Conservation (phyloP, 2,329 filamentous ascomycete species). For the Metarhizium humberi region DNA sequence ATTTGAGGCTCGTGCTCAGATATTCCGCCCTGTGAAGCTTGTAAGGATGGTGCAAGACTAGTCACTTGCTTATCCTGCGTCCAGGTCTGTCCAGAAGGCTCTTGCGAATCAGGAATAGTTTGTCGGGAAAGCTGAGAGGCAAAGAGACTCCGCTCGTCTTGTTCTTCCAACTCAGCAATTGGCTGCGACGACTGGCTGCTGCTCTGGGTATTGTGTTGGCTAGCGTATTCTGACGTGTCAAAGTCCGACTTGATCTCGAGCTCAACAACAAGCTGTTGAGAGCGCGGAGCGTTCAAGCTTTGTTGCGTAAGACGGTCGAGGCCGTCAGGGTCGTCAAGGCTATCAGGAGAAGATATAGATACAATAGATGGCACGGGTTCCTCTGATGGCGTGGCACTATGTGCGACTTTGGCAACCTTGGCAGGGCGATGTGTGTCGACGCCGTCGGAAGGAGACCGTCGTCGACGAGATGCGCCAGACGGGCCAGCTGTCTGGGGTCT, state of each 20-base stretch:
- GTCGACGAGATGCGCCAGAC: neutral
- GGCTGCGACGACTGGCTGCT: conserved; percentile 21
- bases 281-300: neutral
- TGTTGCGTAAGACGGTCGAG: neutral
- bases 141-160: conserved; percentile 22
- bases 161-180: conserved; percentile 25
- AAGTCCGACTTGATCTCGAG: conserved; percentile 21
- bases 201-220: conserved; percentile 19
- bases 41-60: neutral
- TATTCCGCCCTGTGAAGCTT: neutral
- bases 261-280: conserved; percentile 17
- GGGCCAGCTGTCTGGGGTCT: neutral
- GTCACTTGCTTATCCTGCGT: conserved; percentile 5
- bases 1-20: neutral
- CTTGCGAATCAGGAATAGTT: conserved; percentile 37
- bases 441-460: conserved; percentile 4
- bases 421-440: conserved; percentile 10
- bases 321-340: conserved; percentile 8
- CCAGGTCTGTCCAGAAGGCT: conserved; percentile 17
- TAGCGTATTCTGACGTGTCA: conserved; percentile 26
- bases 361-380: conserved; percentile 21
- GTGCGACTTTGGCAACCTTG: conserved; percentile 14
- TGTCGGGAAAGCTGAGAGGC: conserved; percentile 21
- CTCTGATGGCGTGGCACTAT: conserved; percentile 16
- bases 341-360: conserved; percentile 17